Conservation (phyloP, 1,139 yeast genomes). For the Hanseniaspora uvarum region DNA sequence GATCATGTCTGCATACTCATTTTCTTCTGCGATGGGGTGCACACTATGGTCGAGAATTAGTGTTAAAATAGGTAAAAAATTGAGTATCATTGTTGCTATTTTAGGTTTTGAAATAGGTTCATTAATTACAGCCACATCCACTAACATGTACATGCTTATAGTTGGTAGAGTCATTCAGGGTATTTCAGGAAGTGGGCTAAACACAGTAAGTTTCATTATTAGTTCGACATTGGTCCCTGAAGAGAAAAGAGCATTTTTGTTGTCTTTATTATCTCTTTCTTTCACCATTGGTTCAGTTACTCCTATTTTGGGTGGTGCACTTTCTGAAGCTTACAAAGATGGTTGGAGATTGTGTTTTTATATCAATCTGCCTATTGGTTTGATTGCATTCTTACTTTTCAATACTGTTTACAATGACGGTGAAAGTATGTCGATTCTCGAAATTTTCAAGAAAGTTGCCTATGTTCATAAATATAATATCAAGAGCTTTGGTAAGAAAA, state of each 20-base stretch:
- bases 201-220: constrained; percentile 48
- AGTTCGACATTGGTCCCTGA: constrained; percentile 53
- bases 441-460: neutral
- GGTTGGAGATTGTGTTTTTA: constrained; percentile 80
- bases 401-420: constrained; percentile 29
- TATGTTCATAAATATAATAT: neutral
- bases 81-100: constrained; percentile 41
- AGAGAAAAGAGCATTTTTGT: constrained; percentile 43
- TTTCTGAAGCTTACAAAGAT: constrained; percentile 40
- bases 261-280: constrained; percentile 42
- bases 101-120: constrained; percentile 55
- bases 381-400: constrained; percentile 36
- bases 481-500: neutral
- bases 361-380: constrained; percentile 61
- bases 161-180: constrained; percentile 67
- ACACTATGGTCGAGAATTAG: constrained; percentile 50
- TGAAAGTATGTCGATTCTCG: constrained; percentile 2
- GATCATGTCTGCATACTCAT: constrained; percentile 50
- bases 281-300: constrained; percentile 43
- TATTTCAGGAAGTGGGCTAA: constrained; percentile 62
- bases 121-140: constrained; percentile 47
- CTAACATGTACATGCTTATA: constrained; percentile 49
- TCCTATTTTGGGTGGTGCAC: constrained; percentile 61
- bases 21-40: constrained; percentile 46
- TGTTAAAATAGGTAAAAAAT: constrained; percentile 52